Conservation (phyloP, 495 filamentous ascomycete genomes). For the Halenospora varia region DNA sequence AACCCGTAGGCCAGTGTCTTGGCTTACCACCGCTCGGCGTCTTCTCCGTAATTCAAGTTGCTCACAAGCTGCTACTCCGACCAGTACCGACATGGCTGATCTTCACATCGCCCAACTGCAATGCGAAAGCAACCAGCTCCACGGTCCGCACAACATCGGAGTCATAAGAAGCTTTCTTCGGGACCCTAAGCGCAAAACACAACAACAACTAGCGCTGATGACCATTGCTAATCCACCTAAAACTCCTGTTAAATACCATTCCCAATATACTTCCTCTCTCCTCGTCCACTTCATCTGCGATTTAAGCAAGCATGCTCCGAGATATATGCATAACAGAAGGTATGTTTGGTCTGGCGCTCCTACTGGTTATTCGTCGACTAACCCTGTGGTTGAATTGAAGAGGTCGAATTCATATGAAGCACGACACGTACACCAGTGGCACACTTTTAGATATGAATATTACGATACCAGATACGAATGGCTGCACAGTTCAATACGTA, state of each 20-base stretch:
- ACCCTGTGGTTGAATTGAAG: background rate
- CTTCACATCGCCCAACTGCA: background rate
- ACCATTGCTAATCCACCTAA: background rate
- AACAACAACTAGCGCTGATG: background rate
- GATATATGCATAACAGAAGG: background rate
- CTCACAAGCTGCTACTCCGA: constrained; percentile 1
- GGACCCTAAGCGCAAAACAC: background rate
- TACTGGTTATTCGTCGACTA: background rate
- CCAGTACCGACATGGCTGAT: background rate
- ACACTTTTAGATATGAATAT: background rate
- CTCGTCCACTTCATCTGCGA: background rate
- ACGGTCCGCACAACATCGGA: background rate
- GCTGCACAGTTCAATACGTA: background rate
- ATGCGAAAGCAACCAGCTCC: background rate
- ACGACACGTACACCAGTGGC: background rate
- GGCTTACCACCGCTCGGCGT: background rate
- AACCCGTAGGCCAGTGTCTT: background rate
- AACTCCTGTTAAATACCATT: background rate
- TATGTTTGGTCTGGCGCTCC: background rate
- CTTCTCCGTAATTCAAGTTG: background rate
- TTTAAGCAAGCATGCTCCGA: background rate
- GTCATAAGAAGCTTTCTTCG: background rate
- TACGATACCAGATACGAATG: background rate
- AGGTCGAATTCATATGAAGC: background rate
- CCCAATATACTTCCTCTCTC: background rate